Base-by-base conservation (phyloP, 441 rosid species). In the Erodium trifolium region DNA sequence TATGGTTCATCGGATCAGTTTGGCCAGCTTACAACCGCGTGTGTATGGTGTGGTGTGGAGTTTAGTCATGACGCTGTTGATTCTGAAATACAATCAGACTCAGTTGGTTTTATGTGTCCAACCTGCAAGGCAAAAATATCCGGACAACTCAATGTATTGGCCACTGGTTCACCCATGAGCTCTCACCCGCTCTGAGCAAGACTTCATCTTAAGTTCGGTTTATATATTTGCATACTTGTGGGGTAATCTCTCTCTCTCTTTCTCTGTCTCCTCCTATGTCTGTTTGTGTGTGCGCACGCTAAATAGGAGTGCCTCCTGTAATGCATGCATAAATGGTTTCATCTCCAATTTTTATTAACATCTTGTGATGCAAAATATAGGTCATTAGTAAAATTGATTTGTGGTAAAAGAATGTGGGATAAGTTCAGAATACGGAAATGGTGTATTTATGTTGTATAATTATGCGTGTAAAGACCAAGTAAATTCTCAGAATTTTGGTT, bases 81-180 rank as follows among this genome's bases (percentile, higher is more conserved):
- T 74, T 67, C 88, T 12, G 87, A 85, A 51, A 13, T 81, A 67
- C 87, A 81, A 71, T 83, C 88, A 60, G 91, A 79, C 65, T 85
- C 94, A 5, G 88, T 83, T 12, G 94, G 90, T 65, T 87, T 83
- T 66, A 85, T 89, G 88, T 89, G 95, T 77, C 86, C 83, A 1
- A 69, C 80, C 73, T 89, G 92, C 90, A 89, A 87, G 79, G 79
- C 81, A 8, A 84, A 83, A 80, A 84, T 87, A 27, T 84, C 84
- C 23, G 82, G 90, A 66, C 82, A 79, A 49, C 71, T 82, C 68
- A 57, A 63, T 69, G 75, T 51, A 19, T 16, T 78, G 67, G 81
- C 68, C 37, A 45, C 66, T 57, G 69, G 51, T 59, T 70, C 55
- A 69, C 68, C 75, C 70, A n/a, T 71, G 64, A 75, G 65, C 64